Evolutionary conservation across 306 rosid genomes (phyloP), one percentile per base, ranked within the genome.

Genomic region (Glycine soja): DNA sequence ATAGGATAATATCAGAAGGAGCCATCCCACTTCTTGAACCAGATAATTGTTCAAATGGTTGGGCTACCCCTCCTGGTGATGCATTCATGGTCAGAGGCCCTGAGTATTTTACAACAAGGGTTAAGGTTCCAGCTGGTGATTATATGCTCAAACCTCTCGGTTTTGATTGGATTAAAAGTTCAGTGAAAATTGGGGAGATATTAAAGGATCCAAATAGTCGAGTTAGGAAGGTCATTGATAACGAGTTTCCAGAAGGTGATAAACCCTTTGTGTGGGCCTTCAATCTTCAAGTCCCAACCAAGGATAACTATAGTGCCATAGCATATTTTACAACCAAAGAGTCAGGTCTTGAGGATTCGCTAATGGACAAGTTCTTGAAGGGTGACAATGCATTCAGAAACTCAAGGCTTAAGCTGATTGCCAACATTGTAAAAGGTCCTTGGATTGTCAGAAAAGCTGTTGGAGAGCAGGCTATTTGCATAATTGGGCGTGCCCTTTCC

Each of bases 391-490:
- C 81, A 6, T 89, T 84, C 83, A 89, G 87, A 89, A 92, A 89
- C 83, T 88, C 95, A 0, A 92, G 98, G 89, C 97, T 94, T 34
- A 94, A 94, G 86, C 18, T 94, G 90, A 94, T 94, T 70, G 96
- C 97, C 36, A 91, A 94, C 82, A 74, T 92, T 80, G 94, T 90
- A 40, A 84, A 88, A 69, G 98, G 97, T 40, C 99, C 99, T 51
- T 95, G 97, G 99, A 91, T 95, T 74, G 97, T 95, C 57, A 89
- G 86, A 80, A 91, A 86, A 83, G 94, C 99, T 5, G 92, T 95
- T 72, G 97, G 97, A 47, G 97, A 95, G 87, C 99, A 91, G 84
- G 97, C 97, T 9, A 91, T 95, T 54, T 92, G 97, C 77, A 59
- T 94, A 70, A 90, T 94, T 46, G 97, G 98, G 82, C 97, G 89